Evolutionary conservation across 352 stramenopile species (phyloP).

Genomic region (Phytophthora ramorum): DNA sequence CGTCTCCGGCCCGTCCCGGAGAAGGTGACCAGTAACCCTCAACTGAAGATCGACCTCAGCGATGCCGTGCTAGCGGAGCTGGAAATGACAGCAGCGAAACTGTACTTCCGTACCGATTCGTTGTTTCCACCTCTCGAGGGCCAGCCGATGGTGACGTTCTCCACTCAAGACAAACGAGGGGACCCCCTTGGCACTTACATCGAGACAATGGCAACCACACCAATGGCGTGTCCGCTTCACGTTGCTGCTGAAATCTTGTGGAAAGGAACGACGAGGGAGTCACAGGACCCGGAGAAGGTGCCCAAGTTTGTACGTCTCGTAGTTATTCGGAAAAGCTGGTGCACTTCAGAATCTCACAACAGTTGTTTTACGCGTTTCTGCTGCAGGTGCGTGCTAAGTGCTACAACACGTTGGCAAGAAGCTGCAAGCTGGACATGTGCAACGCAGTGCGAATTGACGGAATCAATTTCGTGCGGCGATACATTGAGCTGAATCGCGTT

Average conservation of each 20-base stretch:
- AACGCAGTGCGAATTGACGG: slow-evolving; percentile 21
- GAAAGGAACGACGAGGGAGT: slow-evolving; percentile 12
- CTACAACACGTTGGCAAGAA: slow-evolving; percentile 24
- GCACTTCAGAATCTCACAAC: too few relatives aligned
- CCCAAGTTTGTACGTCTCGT: slow-evolving; percentile 28
- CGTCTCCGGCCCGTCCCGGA: slow-evolving; percentile 9
- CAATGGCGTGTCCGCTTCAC: slow-evolving; percentile 24
- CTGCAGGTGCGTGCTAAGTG: slow-evolving; percentile 14
- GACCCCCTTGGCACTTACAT: slow-evolving; percentile 22
- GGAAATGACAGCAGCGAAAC: slow-evolving; percentile 3
- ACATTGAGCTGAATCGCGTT: slow-evolving; percentile 18
- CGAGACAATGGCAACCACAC: slow-evolving; percentile 23
- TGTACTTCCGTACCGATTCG: slow-evolving; percentile 19
- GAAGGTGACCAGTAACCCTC: neutral
- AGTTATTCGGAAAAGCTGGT: too few relatives aligned
- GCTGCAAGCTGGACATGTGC: slow-evolving; percentile 26
- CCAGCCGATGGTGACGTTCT: slow-evolving; percentile 6
- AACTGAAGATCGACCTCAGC: slow-evolving; percentile 9
- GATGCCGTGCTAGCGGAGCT: slow-evolving; percentile 16
- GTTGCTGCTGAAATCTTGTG: slow-evolving; percentile 25
- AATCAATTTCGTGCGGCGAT: slow-evolving; percentile 29
- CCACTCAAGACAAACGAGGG: slow-evolving; percentile 7
- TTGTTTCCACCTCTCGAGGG: slow-evolving; percentile 10
- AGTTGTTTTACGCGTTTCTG: neutral
- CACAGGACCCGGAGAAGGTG: slow-evolving; percentile 26